Base-by-base conservation (phyloP, 805 yeast genomes). In the Lipomyces starkeyi region DNA sequence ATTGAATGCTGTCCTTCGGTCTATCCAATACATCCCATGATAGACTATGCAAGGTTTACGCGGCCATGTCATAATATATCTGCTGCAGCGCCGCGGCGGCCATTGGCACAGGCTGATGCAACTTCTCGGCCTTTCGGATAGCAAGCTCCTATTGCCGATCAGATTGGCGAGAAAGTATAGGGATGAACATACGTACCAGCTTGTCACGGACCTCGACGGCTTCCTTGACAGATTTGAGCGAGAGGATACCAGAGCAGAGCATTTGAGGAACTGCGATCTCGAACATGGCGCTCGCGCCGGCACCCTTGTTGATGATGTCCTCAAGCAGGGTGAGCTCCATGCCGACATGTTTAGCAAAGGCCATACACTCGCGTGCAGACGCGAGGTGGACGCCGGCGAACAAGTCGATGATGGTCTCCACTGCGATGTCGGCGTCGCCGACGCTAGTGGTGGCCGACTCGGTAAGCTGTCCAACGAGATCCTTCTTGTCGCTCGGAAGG, bases 341-440 rank as follows among this genome's bases (percentile, higher is more conserved):
- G 40, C 70, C 70, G 52, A 62, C 70, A 35, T 52, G 68, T 55
- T 58, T 47, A n/a, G 70, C 68, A 29, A 67, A 67, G 6, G 67
- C 67, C 64, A 66, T 66, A 57, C 70, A 66, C 37, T 66, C 70
- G 9, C 64, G 61, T 17, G 70, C 64, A 3, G 70, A 63, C 2
- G 70, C 70, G n/a, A 66, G 64, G 20, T 59, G 63, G 47, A 66
- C 62, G n/a, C 67, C 70, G 43, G 67, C 66, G 61, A 66, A 54
- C 37, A 66, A n/a, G 61, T 63, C 62, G 61, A 59, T 47, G 49
- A 66, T 62, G 47, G 71, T 66, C 55, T 66, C 70, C 49, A 66
- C 62, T 9, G 67, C 59, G 29, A 66, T 52, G 43, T 59, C 70
- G 60, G 53, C 54, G 32, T 63, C 49, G 40, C 64, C 68, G n/a